These are phyloP conservation scores for Micromonas pusilla DNA, from an alignment of 139 green algal species.

Conservation along the genomic window DNA sequence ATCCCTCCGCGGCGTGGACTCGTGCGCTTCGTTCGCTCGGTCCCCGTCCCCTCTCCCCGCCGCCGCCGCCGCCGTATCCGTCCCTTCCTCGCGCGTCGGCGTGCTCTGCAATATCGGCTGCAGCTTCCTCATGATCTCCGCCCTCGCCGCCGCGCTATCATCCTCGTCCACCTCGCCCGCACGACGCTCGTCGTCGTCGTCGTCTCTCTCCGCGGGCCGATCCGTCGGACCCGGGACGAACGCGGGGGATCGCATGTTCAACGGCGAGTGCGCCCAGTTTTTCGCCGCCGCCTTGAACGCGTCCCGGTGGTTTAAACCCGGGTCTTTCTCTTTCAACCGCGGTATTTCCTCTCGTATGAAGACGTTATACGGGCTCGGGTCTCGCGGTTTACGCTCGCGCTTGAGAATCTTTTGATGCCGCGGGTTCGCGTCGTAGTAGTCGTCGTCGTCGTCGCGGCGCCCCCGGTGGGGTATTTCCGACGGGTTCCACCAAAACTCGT, in stretches of 20 bases:
- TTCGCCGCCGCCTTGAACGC: slow-evolving; percentile 5
- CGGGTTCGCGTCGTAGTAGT: neutral
- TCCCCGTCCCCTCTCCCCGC: neutral
- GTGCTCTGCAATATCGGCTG: neutral
- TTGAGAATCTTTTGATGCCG: neutral
- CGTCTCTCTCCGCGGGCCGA: neutral
- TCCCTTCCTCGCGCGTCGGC: neutral
- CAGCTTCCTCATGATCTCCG: neutral
- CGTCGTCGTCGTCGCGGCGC: neutral
- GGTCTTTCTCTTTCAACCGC: neutral
- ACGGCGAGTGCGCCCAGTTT: neutral
- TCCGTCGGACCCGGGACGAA: neutral
- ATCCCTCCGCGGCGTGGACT: no score
- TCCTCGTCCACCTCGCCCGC: no score
- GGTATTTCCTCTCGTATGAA: slow-evolving; percentile 7
- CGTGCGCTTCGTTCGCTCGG: no score
- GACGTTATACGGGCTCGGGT: neutral
- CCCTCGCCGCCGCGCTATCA: no score
- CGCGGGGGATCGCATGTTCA: neutral
- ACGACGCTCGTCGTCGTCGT: neutral
- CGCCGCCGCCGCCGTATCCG: no score
- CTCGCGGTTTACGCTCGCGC: neutral
- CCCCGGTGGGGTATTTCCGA: no score
- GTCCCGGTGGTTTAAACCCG: neutral
- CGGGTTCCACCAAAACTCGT: neutral